phyloP scores from a whole-genome alignment of 768 basidiomycete genomes.

The Porpolomopsis calyptriformis region DNA sequence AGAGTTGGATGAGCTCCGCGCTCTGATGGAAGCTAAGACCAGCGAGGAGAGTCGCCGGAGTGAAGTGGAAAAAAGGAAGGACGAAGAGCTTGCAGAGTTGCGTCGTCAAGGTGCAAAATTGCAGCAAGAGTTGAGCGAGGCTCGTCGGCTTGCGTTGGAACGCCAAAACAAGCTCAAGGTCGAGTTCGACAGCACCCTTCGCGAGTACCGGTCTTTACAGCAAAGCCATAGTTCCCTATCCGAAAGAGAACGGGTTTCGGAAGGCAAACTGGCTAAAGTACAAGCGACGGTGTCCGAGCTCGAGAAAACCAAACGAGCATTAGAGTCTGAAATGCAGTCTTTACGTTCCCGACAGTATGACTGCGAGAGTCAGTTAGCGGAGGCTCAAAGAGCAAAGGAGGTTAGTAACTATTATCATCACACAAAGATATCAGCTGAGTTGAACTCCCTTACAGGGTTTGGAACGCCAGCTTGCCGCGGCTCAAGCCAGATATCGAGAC shows the following conservation, averaged over 20 bases:
- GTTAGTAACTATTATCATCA: constrained; percentile 29
- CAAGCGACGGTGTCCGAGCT: constrained; percentile 43
- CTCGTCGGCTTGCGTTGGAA: constrained; percentile 51
- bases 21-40: constrained; percentile 74
- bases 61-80: constrained; percentile 81
- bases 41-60: constrained; percentile 76
- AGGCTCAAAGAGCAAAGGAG: constrained; percentile 59
- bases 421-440: background rate
- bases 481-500: constrained; percentile 69
- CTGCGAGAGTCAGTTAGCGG: constrained; percentile 51
- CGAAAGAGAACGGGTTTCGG: constrained; percentile 45
- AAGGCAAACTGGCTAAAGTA: constrained; percentile 37
- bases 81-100: constrained; percentile 68
- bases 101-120: constrained; percentile 51
- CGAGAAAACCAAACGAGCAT: constrained; percentile 55
- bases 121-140: constrained; percentile 57
- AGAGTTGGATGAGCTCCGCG: constrained; percentile 79
- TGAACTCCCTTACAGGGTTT: constrained; percentile 37
- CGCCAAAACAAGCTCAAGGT: constrained; percentile 63
- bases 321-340: constrained; percentile 65
- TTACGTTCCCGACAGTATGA: constrained; percentile 63
- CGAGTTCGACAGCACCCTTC: constrained; percentile 55
- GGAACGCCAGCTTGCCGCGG: constrained; percentile 63
- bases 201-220: constrained; percentile 51
- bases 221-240: constrained; percentile 55